Conservation (phyloP, 306 rosid genomes). For the Lagenaria siceraria region DNA sequence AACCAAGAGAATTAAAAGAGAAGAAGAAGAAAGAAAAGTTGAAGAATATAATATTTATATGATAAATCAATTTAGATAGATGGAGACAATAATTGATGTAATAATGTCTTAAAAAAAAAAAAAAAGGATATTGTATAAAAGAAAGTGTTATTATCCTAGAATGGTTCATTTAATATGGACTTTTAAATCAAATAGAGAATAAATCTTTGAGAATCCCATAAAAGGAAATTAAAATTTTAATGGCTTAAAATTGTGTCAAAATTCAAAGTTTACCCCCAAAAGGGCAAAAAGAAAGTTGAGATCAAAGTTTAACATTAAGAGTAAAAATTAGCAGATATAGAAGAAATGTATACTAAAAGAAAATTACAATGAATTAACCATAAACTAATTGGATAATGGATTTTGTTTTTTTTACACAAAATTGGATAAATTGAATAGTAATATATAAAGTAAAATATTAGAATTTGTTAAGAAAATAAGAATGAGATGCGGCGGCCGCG, state of each 20-base stretch:
- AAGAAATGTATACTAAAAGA: not conserved
- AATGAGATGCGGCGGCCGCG: not conserved
- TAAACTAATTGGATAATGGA: not conserved
- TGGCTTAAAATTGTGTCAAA: not conserved
- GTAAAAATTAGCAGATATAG: not conserved
- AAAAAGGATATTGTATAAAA: not conserved
- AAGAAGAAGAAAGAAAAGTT: not conserved
- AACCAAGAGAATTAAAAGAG: too few species aligned
- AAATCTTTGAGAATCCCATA: not conserved
- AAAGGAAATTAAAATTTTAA: not conserved
- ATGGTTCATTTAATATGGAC: not conserved
- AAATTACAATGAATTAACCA: not conserved
- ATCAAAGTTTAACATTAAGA: not conserved
- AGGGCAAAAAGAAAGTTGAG: not conserved
- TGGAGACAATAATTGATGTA: not conserved
- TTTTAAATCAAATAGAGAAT: not conserved
- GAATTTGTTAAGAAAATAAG: not conserved
- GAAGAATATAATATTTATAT: not conserved
- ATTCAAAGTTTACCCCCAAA: not conserved
- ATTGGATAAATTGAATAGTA: not conserved
- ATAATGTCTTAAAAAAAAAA: not conserved
- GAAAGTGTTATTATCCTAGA: not conserved
- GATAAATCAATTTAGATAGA: not conserved
- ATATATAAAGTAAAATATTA: not conserved
- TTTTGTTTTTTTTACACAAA: too few species aligned